Conservation (phyloP, 2,329 filamentous ascomycete genomes). For the Xylaria sp. region DNA sequence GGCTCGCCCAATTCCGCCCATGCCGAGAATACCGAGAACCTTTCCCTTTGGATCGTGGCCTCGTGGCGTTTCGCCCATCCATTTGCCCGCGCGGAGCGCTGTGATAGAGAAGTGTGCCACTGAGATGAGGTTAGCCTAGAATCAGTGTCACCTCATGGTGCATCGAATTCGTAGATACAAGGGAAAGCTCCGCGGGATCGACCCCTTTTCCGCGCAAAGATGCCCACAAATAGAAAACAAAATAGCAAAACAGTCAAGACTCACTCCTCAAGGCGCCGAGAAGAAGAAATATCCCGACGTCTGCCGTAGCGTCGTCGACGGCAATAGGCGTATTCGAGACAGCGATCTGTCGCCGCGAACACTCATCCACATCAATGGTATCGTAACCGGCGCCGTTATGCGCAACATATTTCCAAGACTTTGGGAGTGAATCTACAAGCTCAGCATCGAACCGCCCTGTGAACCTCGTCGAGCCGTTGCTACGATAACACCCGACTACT, state of each 20-base stretch:
- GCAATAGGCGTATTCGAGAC: constrained; percentile 49
- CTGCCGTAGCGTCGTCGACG: constrained; percentile 61
- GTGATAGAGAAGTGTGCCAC: constrained; percentile 57
- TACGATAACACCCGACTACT: constrained; percentile 46
- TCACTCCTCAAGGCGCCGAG: constrained; percentile 59
- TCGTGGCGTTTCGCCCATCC: constrained; percentile 57
- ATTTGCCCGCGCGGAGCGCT: constrained; percentile 57
- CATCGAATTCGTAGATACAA: background rate
- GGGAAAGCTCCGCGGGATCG: background rate
- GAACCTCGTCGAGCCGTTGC: constrained; percentile 41
- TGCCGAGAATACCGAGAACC: constrained; percentile 65
- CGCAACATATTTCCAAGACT: constrained; percentile 59
- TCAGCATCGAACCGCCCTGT: constrained; percentile 56
- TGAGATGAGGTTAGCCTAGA: constrained; percentile 14
- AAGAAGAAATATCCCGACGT: constrained; percentile 61
- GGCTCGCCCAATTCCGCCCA: constrained; percentile 68
- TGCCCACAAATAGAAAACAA: background rate
- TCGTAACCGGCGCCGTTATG: constrained; percentile 70
- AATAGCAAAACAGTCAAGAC: background rate
- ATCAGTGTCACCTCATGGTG: background rate
- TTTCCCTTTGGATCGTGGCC: constrained; percentile 65
- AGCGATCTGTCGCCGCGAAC: constrained; percentile 52
- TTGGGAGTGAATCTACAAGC: constrained; percentile 56
- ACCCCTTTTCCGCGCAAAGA: background rate
- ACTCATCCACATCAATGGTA: constrained; percentile 66